A percentile compares a stretch with the other conserved stretches of the same genome.
phyloP scores from a whole-genome alignment of 1,284 basidiomycete genomes.

The Phlebopus sp. region DNA sequence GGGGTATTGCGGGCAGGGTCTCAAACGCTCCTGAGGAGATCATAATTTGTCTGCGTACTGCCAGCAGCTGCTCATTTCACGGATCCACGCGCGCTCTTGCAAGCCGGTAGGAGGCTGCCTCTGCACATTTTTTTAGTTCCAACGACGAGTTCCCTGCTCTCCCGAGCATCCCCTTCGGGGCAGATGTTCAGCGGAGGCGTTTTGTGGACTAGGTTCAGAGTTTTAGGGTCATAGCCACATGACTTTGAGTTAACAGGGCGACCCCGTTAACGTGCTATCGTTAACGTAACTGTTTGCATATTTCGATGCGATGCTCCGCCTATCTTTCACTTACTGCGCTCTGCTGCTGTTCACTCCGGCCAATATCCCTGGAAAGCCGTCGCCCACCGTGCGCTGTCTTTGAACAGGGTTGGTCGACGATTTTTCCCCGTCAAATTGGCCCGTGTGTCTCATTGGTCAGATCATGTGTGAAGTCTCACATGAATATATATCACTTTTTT shows the following conservation, averaged over 20 bases:
- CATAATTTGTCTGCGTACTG: too few relatives aligned
- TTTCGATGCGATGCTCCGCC: slow-evolving; percentile 1
- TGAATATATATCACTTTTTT: background rate
- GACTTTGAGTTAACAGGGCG: too few relatives aligned
- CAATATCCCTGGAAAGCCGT: slow-evolving; percentile 5
- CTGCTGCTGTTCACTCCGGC: slow-evolving; percentile 6
- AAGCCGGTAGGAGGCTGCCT: too few relatives aligned
- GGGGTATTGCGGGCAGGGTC: background rate
- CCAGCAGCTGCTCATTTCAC: too few relatives aligned
- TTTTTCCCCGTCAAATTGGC: too few relatives aligned
- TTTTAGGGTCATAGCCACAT: too few relatives aligned
- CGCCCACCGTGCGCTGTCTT: background rate
- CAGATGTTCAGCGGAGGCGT: background rate
- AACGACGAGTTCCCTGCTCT: too few relatives aligned
- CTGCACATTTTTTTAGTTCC: too few relatives aligned
- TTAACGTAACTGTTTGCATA: background rate
- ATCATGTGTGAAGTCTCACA: background rate
- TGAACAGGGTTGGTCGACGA: background rate
- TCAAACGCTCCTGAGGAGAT: background rate
- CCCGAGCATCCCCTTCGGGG: too few relatives aligned
- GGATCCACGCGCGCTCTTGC: too few relatives aligned
- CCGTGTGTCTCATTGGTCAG: too few relatives aligned
- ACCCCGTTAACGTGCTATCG: background rate
- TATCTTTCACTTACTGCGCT: slow-evolving; percentile 3
- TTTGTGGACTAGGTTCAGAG: too few relatives aligned